Base-by-base conservation (phyloP, 768 basidiomycete genomes). In the Baorangia bicolor region DNA sequence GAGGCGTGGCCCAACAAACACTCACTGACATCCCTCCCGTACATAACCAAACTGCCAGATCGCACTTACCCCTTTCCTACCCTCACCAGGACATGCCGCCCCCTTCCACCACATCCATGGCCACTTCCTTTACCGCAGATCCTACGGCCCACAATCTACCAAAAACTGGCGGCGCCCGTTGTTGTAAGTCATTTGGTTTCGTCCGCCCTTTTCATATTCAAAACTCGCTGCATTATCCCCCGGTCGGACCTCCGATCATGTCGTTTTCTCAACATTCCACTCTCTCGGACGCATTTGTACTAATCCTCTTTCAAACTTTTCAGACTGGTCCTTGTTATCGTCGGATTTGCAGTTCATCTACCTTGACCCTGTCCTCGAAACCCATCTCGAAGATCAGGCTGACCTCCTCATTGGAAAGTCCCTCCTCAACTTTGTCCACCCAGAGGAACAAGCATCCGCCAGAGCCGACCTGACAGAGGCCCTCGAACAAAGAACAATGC, bases 311-410 rank as follows among this genome's bases (percentile, higher is more conserved):
- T 12, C 45, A 33, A 21, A 27, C 40, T 49, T 23, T 10, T 25
- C 70, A 92, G 90, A 92, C 75, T 94, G 92, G 92, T 75, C 89
- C 27, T 75, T 94, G 59, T 79, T 94, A 64, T 84, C 86, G n/a
- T 70, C 86, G 44, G 81, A 87, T 69, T 81, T 94, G 47, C 75
- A 81, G 48, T 92, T 92, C 73, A 82, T 93, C 57, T 92, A 90
- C 73, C 79, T 92, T 59, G 92, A 93, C 75, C 92, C 92, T 56
- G 85, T 90, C 52, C 79, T 93, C 58, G 77, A 83, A 14, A 70
- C 60, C 66, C 91, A 94, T 69, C 85, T 94, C 63, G 82, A 78
- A 35, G 79, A 83, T 49, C 85, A 93, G 70, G 86, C 89, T 0
- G 76, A 81, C n/a, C 66, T 74, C 30, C 80, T 94, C 63, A 74